Percentiles rank a stretch among this genome's conserved stretches.
phyloP scores from a whole-genome alignment of 2,329 filamentous ascomycete genomes.

The Lasiodiplodia sp. region DNA sequence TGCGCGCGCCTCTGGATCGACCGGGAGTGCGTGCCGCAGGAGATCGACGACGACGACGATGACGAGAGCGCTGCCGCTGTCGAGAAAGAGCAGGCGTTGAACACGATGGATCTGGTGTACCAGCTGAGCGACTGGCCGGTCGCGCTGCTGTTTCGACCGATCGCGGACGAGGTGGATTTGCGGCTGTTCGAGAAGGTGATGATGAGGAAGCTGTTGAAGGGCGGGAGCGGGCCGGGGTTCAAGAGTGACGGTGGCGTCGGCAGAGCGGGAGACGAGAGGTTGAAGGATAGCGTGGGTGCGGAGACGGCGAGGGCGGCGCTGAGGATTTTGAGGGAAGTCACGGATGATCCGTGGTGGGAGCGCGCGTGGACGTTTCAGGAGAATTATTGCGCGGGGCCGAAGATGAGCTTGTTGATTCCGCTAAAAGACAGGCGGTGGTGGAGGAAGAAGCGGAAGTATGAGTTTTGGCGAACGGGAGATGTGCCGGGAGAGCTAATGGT shows the following conservation, averaged over 20 bases:
- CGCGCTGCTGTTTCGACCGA: slow-evolving; percentile 28
- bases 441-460: background rate
- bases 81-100: slow-evolving; percentile 27
- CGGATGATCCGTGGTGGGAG: slow-evolving; percentile 31
- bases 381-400: slow-evolving; percentile 30
- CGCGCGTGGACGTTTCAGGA: slow-evolving; percentile 33
- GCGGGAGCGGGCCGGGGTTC: background rate
- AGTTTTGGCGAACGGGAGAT: slow-evolving; percentile 6
- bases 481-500: slow-evolving; percentile 25
- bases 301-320: background rate
- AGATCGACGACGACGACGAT: background rate
- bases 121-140: slow-evolving; percentile 23
- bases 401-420: slow-evolving; percentile 30
- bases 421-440: background rate
- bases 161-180: slow-evolving; percentile 17
- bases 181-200: slow-evolving; percentile 16
- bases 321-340: slow-evolving; percentile 16
- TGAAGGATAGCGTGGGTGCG: slow-evolving; percentile 10
- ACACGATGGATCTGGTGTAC: slow-evolving; percentile 32
- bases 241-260: too few species aligned
- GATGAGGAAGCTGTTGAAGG: slow-evolving; percentile 12
- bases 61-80: background rate
- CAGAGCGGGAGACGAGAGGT: background rate
- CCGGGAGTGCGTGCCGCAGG: slow-evolving; percentile 30
- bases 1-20: slow-evolving; percentile 29